A percentile compares a stretch with the other conserved stretches of the same genome.
phyloP scores from a whole-genome alignment of 768 basidiomycete species.

The Guyanaporus albipodus region DNA sequence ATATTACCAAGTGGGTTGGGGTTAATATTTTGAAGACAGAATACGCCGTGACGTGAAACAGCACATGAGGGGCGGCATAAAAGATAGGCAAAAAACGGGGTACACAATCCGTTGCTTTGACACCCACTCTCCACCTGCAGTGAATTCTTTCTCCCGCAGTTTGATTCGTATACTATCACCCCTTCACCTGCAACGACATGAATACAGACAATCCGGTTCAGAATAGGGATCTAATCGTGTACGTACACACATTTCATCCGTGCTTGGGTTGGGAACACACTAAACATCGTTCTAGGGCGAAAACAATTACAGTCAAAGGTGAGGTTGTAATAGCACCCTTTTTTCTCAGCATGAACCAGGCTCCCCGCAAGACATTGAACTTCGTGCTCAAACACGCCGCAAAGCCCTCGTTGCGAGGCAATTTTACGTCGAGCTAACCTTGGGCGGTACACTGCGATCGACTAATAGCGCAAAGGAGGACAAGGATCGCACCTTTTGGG shows the following conservation, averaged over 20 bases:
- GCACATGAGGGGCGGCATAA: no score
- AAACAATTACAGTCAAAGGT: neutral
- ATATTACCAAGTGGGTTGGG: no score
- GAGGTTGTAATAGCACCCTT: neutral
- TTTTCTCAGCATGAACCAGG: neutral
- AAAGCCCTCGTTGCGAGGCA: neutral
- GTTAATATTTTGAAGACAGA: no score
- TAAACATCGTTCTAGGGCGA: neutral
- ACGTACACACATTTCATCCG: neutral
- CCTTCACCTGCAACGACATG: neutral
- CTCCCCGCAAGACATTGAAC: conserved; percentile 1
- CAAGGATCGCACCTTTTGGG: neutral
- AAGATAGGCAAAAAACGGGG: no score
- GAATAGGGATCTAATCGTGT: neutral
- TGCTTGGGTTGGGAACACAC: neutral
- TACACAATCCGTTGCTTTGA: no score
- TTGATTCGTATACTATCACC: no score
- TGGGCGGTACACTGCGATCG: neutral
- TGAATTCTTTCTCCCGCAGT: no score
- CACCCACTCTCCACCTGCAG: no score
- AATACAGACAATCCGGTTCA: neutral
- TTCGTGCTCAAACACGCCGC: neutral
- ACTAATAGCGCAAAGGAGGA: neutral
- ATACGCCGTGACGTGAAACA: no score
- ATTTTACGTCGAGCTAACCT: neutral